Percentiles rank a stretch among this genome's conserved stretches.
phyloP scores from a whole-genome alignment of 2,329 filamentous ascomycete species.

The Alternaria sp. region DNA sequence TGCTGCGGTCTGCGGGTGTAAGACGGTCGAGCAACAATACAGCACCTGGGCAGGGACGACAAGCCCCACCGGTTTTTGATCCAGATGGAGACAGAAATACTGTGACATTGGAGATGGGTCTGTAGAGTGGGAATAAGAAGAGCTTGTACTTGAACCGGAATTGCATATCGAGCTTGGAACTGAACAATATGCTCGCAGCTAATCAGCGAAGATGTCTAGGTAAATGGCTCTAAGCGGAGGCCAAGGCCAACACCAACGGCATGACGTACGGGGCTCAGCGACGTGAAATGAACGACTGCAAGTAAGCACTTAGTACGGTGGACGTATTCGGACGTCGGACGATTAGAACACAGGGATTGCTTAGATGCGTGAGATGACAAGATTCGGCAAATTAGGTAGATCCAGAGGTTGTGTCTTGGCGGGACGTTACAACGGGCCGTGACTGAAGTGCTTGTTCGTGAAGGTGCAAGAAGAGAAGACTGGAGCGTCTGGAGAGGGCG shows the following conservation, averaged over 20 bases:
- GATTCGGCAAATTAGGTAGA: not conserved
- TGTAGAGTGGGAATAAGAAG: not conserved
- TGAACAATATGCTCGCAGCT: not conserved
- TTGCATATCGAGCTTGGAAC: not conserved
- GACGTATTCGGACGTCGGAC: not conserved
- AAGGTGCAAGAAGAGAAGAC: not conserved
- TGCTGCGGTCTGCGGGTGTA: not conserved
- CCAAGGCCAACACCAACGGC: not conserved
- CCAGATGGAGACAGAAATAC: not conserved
- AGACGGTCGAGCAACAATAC: not conserved
- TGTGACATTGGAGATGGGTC: not conserved
- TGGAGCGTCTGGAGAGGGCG: too few species aligned
- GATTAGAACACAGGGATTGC: not conserved
- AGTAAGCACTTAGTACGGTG: not conserved
- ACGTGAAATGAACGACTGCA: not conserved
- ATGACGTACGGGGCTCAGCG: not conserved
- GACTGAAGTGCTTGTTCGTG: not conserved
- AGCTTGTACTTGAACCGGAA: not conserved
- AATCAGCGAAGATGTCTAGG: not conserved
- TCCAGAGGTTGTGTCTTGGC: not conserved
- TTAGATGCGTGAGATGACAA: not conserved
- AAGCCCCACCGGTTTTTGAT: not conserved
- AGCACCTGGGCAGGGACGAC: not conserved
- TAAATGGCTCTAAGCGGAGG: not conserved
- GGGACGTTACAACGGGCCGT: not conserved